Evolutionary conservation across 257 asterid genomes (phyloP).

Genomic region (Jasminum sambac): DNA sequence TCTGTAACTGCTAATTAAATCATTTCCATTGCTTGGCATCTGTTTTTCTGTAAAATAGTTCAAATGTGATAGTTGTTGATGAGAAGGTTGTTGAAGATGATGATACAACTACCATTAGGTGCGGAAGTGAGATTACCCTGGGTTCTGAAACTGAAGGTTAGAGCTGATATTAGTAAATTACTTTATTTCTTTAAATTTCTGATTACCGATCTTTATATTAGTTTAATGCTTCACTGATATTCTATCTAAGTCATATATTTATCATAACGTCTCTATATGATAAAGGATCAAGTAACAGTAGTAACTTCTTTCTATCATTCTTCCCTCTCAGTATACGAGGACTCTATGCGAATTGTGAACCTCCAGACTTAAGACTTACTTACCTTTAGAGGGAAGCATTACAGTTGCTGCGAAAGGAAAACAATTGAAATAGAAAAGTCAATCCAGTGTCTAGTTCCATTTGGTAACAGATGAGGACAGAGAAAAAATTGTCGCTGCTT

Average conservation of each 20-base stretch:
- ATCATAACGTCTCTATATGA: neutral
- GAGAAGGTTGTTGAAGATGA: slow-evolving; percentile 57
- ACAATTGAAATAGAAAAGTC: neutral
- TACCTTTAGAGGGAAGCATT: neutral
- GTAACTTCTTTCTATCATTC: neutral
- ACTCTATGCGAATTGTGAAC: neutral
- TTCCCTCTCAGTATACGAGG: neutral
- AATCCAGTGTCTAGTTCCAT: neutral
- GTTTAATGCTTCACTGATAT: slow-evolving; percentile 9
- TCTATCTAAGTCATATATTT: neutral
- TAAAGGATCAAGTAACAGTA: neutral
- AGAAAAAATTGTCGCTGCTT: neutral
- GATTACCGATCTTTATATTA: neutral
- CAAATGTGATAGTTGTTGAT: slow-evolving; percentile 60
- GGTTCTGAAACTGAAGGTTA: slow-evolving; percentile 65
- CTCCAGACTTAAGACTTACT: neutral
- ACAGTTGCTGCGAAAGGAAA: neutral
- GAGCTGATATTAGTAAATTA: slow-evolving; percentile 7
- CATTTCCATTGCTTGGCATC: slow-evolving; percentile 27
- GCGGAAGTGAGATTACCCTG: slow-evolving; percentile 84
- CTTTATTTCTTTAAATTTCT: slow-evolving; percentile 14
- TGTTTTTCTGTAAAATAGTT: slow-evolving; percentile 40
- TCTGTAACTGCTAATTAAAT: neutral
- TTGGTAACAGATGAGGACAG: neutral
- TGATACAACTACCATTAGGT: slow-evolving; percentile 52